phyloP scores from a whole-genome alignment of 768 basidiomycete genomes.

The Tubosaeta sp. region DNA sequence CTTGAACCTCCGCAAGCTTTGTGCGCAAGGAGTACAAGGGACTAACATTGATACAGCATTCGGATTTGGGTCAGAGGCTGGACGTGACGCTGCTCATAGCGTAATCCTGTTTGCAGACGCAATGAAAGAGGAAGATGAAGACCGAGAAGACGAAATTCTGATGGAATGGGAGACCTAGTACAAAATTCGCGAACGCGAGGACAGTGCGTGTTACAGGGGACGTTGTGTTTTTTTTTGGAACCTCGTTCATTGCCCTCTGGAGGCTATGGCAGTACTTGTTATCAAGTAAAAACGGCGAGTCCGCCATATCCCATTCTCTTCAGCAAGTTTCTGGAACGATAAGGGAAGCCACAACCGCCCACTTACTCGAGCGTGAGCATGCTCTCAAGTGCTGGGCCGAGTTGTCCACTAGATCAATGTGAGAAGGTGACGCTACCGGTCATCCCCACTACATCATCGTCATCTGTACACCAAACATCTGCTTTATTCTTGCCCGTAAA shows the following conservation, averaged over 20 bases:
- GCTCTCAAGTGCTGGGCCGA: too few species aligned
- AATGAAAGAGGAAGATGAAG: too few species aligned
- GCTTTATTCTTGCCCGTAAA: constrained; percentile 35
- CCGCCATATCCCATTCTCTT: too few species aligned
- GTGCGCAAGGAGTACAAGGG: neutral
- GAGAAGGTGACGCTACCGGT: constrained; percentile 43
- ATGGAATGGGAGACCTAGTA: neutral
- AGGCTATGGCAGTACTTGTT: too few species aligned
- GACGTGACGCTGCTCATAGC: neutral
- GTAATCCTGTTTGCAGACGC: neutral
- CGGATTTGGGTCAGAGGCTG: neutral
- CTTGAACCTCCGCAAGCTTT: neutral
- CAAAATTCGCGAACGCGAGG: too few species aligned
- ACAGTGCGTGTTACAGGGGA: too few species aligned
- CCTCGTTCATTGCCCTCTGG: too few species aligned
- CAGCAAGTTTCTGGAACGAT: too few species aligned
- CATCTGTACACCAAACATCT: constrained; percentile 57
- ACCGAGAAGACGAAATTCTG: neutral
- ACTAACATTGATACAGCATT: neutral
- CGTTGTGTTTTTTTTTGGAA: too few species aligned
- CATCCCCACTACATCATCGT: constrained; percentile 65
- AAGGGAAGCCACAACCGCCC: too few species aligned
- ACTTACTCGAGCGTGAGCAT: too few species aligned
- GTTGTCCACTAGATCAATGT: neutral
- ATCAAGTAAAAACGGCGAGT: too few species aligned